Base-by-base conservation (phyloP, 371 early-diverging fungal genomes). In the Lichtheimia hyalospora region DNA sequence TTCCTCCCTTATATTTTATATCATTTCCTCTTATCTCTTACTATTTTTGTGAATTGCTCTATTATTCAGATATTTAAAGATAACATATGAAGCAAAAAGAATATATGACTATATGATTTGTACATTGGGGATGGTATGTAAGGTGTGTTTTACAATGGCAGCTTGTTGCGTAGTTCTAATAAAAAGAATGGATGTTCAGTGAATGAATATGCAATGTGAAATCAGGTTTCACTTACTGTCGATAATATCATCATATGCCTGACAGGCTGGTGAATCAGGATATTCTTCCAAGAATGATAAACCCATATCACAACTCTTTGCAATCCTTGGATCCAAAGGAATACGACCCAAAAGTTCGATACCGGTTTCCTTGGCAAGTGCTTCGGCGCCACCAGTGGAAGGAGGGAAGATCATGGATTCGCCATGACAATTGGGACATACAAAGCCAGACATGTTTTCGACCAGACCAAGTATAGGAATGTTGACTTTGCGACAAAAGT, bases 401-500 rank as follows among this genome's bases (percentile, higher is more conserved):
- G 96, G 89, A 10, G 92, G 86, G 70, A 98, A 98, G 54, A 98
- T 95, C 15, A 74, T 68, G 18, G 92, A 90, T 73, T 89, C 88
- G 51, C 84, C 86, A 61, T 86, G 73, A 71, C 99, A 99, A 40
- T 81, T 83, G 5, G 98, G 96, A 66, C 99, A 99, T 8, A 94
- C 91, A 72, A 97, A 96, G 2, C 95, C 96, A 57, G 89, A 84
- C 99, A 99, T 99, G 74, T 99, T 99, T 75, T 99, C 99, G 16
- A 99, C 94, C 0, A 99, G 78, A 8, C 99, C 99, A 21, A 99
- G 57, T 55, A 99, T 89, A 2, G 87, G 88, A 23, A 99, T 86
- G 42, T 87, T 84, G 53, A 94, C 95, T 63, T 95, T 96, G 58
- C 85, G 83, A 74, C 98, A 99, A 67, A 99, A 98, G 70, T 92